Base-by-base conservation (phyloP, 352 stramenopile genomes). In the Thraustotheca clavata region DNA sequence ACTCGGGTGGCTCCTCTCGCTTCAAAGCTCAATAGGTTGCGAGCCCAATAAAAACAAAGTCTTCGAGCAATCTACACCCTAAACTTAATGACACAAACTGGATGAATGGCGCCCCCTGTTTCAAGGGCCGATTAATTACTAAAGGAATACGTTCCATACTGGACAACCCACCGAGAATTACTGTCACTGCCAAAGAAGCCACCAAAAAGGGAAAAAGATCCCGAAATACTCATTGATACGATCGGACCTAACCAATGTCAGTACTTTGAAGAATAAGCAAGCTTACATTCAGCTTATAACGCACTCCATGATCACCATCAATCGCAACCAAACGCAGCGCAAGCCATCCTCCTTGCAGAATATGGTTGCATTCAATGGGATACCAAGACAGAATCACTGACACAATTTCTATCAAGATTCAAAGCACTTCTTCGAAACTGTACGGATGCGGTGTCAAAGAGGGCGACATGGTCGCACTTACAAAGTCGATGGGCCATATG, bases 161-260 rank as follows among this genome's bases (percentile, higher is more conserved):
- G 16, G 38, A 43, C 20, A n/a, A n/a, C n/a, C n/a, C 38, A 16
- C 38, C 38, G 16, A 20, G 16, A 20, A 16, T 43, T 16, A 43
- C 16, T 16, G 16, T 20, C 38, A 20, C 20, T 20, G 38, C 16
- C 38, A 20, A 20, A 20, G 38, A 20, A 43, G 16, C 38, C 20
- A 18, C 16, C 20, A 20, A 43, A 43, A 20, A 20, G 20, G n/a
- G n/a, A 61, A 48, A 61, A n/a, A 59, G 52, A 34, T 8, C 18
- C 34, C 1, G 52, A 39, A 20, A 49, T 61, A 26, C 34, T 61
- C 29, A 61, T 61, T 29, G 26, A 48, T 50, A 61, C 26, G 18
- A 11, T 61, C 0, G 52, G 49, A 20, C 16, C 52, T 9, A 49
- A 36, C 24, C 52, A 61, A 49, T 61, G 33, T 29, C 26, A 29